Conservation (phyloP, 169 alveolate species). For the Eimeria tenella region DNA sequence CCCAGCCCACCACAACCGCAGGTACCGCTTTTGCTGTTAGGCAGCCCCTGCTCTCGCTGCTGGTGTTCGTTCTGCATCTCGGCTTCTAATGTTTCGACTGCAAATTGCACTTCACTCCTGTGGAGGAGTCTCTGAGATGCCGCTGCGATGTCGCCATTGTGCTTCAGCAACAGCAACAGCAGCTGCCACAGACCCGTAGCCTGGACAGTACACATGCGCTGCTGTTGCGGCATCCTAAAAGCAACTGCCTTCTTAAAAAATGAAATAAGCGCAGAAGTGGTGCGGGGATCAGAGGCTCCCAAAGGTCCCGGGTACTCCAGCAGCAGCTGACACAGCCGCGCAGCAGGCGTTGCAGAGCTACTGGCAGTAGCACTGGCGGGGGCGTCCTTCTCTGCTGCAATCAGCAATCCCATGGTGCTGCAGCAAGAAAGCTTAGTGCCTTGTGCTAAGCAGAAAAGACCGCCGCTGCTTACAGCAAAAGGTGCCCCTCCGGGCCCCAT, state of each 20-base stretch:
- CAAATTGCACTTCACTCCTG: background rate
- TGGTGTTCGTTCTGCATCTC: background rate
- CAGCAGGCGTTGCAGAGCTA: background rate
- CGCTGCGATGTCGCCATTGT: constrained; percentile 1
- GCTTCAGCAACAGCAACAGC: constrained; percentile 1
- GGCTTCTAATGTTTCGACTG: background rate
- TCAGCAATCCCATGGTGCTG: background rate
- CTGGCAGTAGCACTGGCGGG: background rate
- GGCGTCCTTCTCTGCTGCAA: background rate
- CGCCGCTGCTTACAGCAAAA: background rate
- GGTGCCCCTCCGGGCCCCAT: background rate
- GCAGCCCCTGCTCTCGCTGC: background rate
- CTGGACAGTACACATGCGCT: background rate
- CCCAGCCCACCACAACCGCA: constrained; percentile 1
- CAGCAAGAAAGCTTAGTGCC: background rate
- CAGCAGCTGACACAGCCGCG: background rate
- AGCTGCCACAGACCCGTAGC: constrained; percentile 22
- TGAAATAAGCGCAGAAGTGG: constrained; percentile 1
- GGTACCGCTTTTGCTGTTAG: background rate
- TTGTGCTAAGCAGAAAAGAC: background rate
- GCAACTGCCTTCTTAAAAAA: background rate
- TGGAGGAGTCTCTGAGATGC: constrained; percentile 19
- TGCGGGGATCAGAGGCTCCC: constrained; percentile 26
- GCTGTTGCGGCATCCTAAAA: constrained; percentile 27
- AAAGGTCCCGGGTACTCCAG: constrained; percentile 49